Evolutionary conservation across 2,329 filamentous ascomycete genomes (phyloP).

Genomic region (Emericellopsis atlantica): DNA sequence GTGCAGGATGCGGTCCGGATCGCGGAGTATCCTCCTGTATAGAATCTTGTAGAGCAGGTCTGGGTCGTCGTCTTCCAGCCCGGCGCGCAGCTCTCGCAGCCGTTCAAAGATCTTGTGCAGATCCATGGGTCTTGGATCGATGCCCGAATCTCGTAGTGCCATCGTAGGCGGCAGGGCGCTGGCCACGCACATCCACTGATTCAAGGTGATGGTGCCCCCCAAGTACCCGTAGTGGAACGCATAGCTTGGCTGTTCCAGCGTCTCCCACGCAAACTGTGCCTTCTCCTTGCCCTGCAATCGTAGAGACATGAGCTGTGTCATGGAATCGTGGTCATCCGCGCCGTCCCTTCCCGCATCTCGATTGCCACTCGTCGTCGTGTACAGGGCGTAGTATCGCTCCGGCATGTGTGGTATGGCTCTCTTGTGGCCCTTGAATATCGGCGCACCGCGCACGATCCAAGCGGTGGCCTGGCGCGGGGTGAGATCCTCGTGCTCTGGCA

Average conservation of each 20-base stretch:
- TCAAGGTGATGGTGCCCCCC: conserved; percentile 60
- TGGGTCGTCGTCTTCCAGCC: conserved; percentile 43
- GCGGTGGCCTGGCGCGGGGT: conserved; percentile 40
- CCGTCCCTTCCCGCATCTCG: conserved; percentile 29
- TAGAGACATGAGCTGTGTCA: conserved; percentile 47
- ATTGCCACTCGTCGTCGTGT: conserved; percentile 34
- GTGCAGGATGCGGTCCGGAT: conserved; percentile 48
- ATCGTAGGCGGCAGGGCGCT: conserved; percentile 43
- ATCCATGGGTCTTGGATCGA: conserved; percentile 47
- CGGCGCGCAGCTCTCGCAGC: conserved; percentile 43
- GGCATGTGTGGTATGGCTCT: conserved; percentile 39
- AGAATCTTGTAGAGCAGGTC: conserved; percentile 48
- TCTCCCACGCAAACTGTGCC: conserved; percentile 49
- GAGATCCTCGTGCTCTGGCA: conserved; percentile 35
- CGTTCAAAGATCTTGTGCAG: conserved; percentile 44
- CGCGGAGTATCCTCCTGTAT: conserved; percentile 55
- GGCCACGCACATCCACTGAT: conserved; percentile 51
- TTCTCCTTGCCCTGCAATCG: conserved; percentile 28
- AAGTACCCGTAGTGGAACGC: conserved; percentile 53
- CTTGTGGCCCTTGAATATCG: conserved; percentile 42
- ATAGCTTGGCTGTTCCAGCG: conserved; percentile 62
- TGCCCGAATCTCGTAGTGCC: conserved; percentile 43
- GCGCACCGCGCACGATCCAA: conserved; percentile 44
- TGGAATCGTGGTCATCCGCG: conserved; percentile 37
- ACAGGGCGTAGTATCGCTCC: conserved; percentile 43